Evolutionary conservation across 2,329 filamentous ascomycete genomes (phyloP).

Genomic region (Monosporascus sp.): DNA sequence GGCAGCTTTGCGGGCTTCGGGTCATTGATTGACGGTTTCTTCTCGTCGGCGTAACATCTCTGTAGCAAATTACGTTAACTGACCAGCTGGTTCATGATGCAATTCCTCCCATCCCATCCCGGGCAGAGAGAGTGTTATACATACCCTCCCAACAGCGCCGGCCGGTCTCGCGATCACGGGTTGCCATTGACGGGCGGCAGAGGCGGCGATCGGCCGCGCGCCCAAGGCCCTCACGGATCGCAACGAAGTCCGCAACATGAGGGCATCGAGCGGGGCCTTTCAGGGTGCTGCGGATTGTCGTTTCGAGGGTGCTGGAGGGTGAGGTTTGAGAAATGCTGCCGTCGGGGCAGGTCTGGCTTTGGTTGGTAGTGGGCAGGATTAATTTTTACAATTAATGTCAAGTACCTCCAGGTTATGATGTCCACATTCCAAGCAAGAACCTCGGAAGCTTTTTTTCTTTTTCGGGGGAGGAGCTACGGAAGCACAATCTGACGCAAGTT

Average conservation of each 20-base stretch:
- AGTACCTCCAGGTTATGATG: too few species aligned
- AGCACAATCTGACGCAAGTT: too few species aligned
- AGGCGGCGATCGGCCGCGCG: slow-evolving; percentile 47
- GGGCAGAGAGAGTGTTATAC: slow-evolving; percentile 6
- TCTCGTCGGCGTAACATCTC: slow-evolving; percentile 54
- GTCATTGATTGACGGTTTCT: slow-evolving; percentile 43
- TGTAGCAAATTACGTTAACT: slow-evolving; percentile 28
- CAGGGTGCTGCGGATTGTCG: too few species aligned
- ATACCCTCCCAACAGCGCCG: slow-evolving; percentile 36
- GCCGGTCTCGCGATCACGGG: slow-evolving; percentile 32
- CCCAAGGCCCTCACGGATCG: slow-evolving; percentile 57
- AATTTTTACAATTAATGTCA: too few species aligned
- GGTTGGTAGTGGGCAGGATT: too few species aligned
- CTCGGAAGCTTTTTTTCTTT: too few species aligned
- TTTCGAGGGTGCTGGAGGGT: too few species aligned
- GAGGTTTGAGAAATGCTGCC: too few species aligned
- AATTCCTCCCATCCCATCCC: too few species aligned
- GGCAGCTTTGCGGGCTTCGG: slow-evolving; percentile 49
- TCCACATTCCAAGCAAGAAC: too few species aligned
- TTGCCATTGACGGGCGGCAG: slow-evolving; percentile 56
- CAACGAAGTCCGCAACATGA: slow-evolving; percentile 66
- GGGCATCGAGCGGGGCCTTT: slow-evolving; percentile 34
- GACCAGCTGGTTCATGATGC: not conserved
- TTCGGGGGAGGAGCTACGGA: too few species aligned
- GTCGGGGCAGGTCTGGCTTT: too few species aligned